phyloP scores from a whole-genome alignment of 2,329 filamentous ascomycete genomes.

The Diplodia intermedia region DNA sequence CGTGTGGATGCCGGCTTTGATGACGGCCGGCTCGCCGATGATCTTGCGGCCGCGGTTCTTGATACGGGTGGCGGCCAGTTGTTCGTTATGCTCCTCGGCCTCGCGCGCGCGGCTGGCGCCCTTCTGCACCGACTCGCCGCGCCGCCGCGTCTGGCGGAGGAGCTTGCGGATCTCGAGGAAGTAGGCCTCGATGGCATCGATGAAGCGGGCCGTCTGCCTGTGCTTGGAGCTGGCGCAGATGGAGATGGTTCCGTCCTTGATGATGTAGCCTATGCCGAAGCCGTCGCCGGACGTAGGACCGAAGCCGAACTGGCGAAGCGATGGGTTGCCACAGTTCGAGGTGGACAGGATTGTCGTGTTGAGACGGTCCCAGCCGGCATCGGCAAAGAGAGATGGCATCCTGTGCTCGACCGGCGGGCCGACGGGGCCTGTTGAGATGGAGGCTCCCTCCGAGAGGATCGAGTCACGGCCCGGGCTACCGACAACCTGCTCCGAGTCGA shows the following conservation, averaged over 20 bases:
- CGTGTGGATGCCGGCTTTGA: slow-evolving; percentile 45
- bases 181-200: slow-evolving; percentile 89
- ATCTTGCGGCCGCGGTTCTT: slow-evolving; percentile 80
- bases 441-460: slow-evolving; percentile 57
- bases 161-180: slow-evolving; percentile 88
- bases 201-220: slow-evolving; percentile 86
- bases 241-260: slow-evolving; percentile 89
- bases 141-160: slow-evolving; percentile 70
- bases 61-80: slow-evolving; percentile 54
- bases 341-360: slow-evolving; percentile 95
- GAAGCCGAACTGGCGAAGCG: slow-evolving; percentile 93
- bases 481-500: slow-evolving; percentile 42
- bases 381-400: slow-evolving; percentile 83
- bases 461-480: slow-evolving; percentile 64
- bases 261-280: slow-evolving; percentile 98
- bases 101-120: slow-evolving; percentile 66
- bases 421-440: slow-evolving; percentile 60
- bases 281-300: slow-evolving; percentile 92
- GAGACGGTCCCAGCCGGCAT: slow-evolving; percentile 90
- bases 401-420: slow-evolving; percentile 50
- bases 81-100: slow-evolving; percentile 56
- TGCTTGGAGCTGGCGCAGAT: slow-evolving; percentile 96
- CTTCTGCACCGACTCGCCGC: slow-evolving; percentile 60
- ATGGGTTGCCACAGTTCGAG: slow-evolving; percentile 98
- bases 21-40: slow-evolving; percentile 60